Percentiles rank a stretch among this genome's conserved stretches.
Conservation (phyloP, 495 filamentous ascomycete genomes). For the Daldinia concentrica region DNA sequence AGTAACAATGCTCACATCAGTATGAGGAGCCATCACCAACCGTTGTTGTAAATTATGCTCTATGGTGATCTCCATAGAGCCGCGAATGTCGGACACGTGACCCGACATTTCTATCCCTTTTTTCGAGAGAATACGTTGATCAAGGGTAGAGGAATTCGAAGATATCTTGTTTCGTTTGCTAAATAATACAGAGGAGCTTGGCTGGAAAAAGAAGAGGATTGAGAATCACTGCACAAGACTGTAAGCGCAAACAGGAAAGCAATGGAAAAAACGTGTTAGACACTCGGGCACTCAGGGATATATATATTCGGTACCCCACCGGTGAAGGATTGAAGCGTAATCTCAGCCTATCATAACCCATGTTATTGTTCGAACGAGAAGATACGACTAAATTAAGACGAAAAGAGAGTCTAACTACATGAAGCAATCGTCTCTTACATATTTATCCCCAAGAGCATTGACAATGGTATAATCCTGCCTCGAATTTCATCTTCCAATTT, state of each 20-base stretch:
- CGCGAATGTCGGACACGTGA: background rate
- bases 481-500: no score
- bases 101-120: constrained; percentile 18
- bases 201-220: background rate
- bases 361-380: background rate
- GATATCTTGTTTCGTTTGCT: background rate
- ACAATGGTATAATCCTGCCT: no score
- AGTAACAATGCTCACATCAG: constrained; percentile 16
- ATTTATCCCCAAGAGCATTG: background rate
- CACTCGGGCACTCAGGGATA: background rate
- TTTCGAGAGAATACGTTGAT: background rate
- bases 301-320: background rate
- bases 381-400: background rate
- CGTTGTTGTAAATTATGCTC: constrained; percentile 7
- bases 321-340: background rate
- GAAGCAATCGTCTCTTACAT: background rate
- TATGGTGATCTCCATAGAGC: constrained; percentile 5
- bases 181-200: background rate
- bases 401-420: background rate
- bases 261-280: background rate
- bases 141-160: background rate
- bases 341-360: background rate
- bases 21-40: constrained; percentile 20
- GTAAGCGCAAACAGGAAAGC: background rate
- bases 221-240: background rate